Base-by-base conservation (phyloP, 495 filamentous ascomycete genomes). In the Lophiostoma macrostomum region DNA sequence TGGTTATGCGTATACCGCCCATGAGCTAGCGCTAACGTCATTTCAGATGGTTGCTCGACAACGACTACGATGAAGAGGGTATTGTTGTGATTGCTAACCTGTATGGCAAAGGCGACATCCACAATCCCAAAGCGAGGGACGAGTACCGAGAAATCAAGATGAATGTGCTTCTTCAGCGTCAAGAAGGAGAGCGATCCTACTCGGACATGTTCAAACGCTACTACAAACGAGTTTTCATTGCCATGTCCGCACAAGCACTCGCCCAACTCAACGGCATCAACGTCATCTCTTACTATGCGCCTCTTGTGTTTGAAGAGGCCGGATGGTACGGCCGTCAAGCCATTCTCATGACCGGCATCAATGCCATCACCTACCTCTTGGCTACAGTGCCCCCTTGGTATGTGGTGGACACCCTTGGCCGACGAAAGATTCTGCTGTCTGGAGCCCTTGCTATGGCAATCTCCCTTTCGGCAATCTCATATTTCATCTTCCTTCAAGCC, bases 141-240 rank as follows among this genome's bases (percentile, higher is more conserved):
- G 93, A 98, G 67, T 98, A 94, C 65, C 86, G 93, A 52, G 93
- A 98, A 58, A 98, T 98, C 71, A 98, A 98, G 74, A 91, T 96
- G 88, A 83, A 91, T 58, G 93, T 98, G 8, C 79, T 98, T 12
- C 74, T 96, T 7, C 85, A 89, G 66, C 87, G 93, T 14, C 88
- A 94, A 70, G 93, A 97, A 71, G 93, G 94, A 46, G 93, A 96
- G 69, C 77, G 91, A 57, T 84, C 88, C 0, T 98, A 97, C 65
- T 58, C 69, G 8, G 94, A 98, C 58, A 98, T 98, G 93, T 98
- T 96, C 76, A 83, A 75, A 48, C 83, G 93, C 32, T 98, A 98
- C 73, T 77, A 77, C 61, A 91, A 84, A 56, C 89, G 93, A 30
- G 90, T 98, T 56, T 85, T 97, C 64, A 97, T 98, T 71, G 93